Base-by-base conservation (phyloP, 768 basidiomycete genomes). In the Tylopilus sp. region DNA sequence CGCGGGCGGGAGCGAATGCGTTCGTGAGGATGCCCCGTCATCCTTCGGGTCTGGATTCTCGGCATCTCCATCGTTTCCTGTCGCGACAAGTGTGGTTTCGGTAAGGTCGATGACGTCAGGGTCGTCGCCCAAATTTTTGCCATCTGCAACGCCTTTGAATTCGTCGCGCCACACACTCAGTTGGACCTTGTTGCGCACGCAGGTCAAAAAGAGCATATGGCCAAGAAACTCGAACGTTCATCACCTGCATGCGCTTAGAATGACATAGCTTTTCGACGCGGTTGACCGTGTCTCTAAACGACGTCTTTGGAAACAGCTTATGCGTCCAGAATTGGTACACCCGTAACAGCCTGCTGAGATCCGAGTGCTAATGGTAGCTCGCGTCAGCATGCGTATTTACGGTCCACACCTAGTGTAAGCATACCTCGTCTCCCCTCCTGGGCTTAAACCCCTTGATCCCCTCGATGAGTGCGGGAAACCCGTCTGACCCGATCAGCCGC, bases 321-420 rank as follows among this genome's bases (percentile, higher is more conserved):
- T 98, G 97, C 4, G 92, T 80, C 97, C 97, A 99, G 60, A 93
- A 88, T 62, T 94, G 92, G 65, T 98, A 98, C 31, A 88, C 73
- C 55, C 85, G 82, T 48, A 98, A 73, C 13, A 98, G 71, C 35
- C 88, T 76, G 56, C 81, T 82, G 35, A 99, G 78, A 69, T 99
- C 95, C 45, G 79, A 69, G n/a, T 75, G 76, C 95, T 98, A 46
- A 21, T 11, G 5, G 40, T 48, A 1, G 12, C 40, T 13, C 11
- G 3, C 3, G 36, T 62, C 52, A 60, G 33, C n/a, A 1, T 5
- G 22, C 26, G 44, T 40, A 22, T 18, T 31, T 8, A 8, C 35
- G 25, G n/a, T 2, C 10, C 40, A 22, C 48, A 17, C n/a, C 23
- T 46, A 48, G 33, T 45, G 30, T 21, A 28, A 40, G 21, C 45